Conservation (phyloP, 805 yeast species). For the Candida pseudoglaebosa region DNA sequence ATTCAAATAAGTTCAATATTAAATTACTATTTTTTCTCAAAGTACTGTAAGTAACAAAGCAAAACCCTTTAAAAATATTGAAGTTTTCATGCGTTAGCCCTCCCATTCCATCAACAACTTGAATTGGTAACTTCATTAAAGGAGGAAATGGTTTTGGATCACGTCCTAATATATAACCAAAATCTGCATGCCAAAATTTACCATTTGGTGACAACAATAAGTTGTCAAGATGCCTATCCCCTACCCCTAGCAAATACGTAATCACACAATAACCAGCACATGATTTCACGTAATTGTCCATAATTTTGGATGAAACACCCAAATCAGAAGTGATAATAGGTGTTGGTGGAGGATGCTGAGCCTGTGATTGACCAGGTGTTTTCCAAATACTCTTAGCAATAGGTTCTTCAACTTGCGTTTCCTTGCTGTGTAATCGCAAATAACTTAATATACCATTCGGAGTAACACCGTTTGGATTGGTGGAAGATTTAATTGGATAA, state of each 20-base stretch:
- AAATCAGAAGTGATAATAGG: slow-evolving; percentile 35
- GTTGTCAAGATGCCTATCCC: slow-evolving; percentile 95
- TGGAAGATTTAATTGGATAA: slow-evolving; percentile 8
- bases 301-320: slow-evolving; percentile 57
- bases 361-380: slow-evolving; percentile 6
- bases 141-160: slow-evolving; percentile 99
- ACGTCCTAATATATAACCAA: slow-evolving; percentile 92
- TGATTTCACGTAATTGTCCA: slow-evolving; percentile 92
- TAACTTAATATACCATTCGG: slow-evolving; percentile 70
- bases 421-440: slow-evolving; percentile 52
- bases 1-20: slow-evolving; percentile 83
- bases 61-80: slow-evolving; percentile 81
- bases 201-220: slow-evolving; percentile 70
- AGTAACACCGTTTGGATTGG: slow-evolving; percentile 3
- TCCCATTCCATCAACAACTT: slow-evolving; percentile 97
- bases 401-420: slow-evolving; percentile 22
- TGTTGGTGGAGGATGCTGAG: slow-evolving; percentile 15
- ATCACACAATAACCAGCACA: slow-evolving; percentile 98
- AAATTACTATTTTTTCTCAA: slow-evolving; percentile 84
- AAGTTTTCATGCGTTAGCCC: slow-evolving; percentile 85
- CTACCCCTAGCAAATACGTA: slow-evolving; percentile 91
- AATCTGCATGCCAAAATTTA: slow-evolving; percentile 97
- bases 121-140: slow-evolving; percentile 94
- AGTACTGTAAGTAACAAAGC: slow-evolving; percentile 91
- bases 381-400: slow-evolving; percentile 20